Base-by-base conservation (phyloP, 1,284 basidiomycete species). In the Bjerkandera adusta region DNA sequence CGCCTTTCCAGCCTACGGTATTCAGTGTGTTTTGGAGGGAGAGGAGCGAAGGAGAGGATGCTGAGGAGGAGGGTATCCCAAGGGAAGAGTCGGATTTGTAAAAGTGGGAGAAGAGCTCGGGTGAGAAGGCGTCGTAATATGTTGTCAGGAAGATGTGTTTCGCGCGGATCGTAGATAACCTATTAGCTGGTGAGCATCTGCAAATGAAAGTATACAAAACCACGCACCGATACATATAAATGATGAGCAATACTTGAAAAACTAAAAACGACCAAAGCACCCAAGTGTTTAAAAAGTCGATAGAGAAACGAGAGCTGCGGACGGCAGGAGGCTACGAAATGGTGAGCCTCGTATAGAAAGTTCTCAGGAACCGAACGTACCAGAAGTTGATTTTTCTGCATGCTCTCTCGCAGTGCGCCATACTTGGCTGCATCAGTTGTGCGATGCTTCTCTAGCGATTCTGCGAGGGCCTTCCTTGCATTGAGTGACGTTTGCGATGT, bases 41-140 rank as follows among this genome's bases (percentile, higher is more conserved):
- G 20, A 48, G 43, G 18, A 20, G 25, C n/a, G 32, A n/a, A 32
- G 50, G 53, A 12, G 60, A 36, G 20, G 62, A 62, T 53, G 62
- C 68, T 16, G 58, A 47, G 57, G 49, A 59, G 62, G 51, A 63
- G 54, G 56, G 68, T 66, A 62, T 76, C 69, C 41, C 40, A 20
- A 73, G 75, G 10, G 38, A 15, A 3, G 38, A 12, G 12, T 42
- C 30, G 10, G 39, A 33, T 56, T 68, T 71, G 52, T 67, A 69
- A 50, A 71, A 60, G 64, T 81, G 75, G 44, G 77, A 60, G 61
- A 85, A 74, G 38, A 86, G 71, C 58, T 86, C 79, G 15, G 83
- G 78, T 58, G 84, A 77, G 66, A 85, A 80, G 46, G 85, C 80
- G 59, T 89, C 85, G 58, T 83, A 86, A 56, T 86, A 88, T 50